Percentiles rank a stretch among this genome's conserved stretches.
Evolutionary conservation across 495 filamentous ascomycete species (phyloP).

Genomic region (Cudoniella acicularis): DNA sequence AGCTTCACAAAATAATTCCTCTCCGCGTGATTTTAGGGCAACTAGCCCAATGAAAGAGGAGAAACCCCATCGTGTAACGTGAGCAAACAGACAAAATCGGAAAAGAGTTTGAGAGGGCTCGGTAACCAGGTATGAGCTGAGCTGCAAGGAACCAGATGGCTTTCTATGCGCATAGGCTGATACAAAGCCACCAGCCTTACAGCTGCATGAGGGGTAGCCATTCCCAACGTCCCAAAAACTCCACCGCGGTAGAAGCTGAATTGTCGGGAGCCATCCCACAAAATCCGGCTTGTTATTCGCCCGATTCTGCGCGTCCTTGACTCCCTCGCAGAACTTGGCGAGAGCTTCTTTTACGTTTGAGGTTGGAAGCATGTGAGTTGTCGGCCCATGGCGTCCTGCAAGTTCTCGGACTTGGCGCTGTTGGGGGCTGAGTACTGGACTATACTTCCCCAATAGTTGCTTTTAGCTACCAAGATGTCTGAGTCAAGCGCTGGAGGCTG

Average conservation of each 20-base stretch:
- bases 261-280: background rate
- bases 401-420: background rate
- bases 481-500: background rate
- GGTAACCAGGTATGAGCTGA: background rate
- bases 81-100: background rate
- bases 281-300: background rate
- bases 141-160: background rate
- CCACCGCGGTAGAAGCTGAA: background rate
- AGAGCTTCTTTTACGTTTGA: background rate
- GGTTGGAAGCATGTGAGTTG: background rate
- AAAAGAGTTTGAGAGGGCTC: background rate
- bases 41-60: background rate
- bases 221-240: background rate
- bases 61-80: background rate
- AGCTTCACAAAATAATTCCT: background rate
- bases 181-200: background rate
- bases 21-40: background rate
- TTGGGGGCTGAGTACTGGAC: background rate
- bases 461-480: background rate
- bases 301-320: background rate
- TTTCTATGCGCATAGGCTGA: background rate
- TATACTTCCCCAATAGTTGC: background rate
- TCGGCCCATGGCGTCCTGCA: background rate
- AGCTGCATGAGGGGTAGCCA: background rate
- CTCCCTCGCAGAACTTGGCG: background rate